Evolutionary conservation across 805 yeast genomes (phyloP).

Genomic region (Ogataea paradorogensis): DNA sequence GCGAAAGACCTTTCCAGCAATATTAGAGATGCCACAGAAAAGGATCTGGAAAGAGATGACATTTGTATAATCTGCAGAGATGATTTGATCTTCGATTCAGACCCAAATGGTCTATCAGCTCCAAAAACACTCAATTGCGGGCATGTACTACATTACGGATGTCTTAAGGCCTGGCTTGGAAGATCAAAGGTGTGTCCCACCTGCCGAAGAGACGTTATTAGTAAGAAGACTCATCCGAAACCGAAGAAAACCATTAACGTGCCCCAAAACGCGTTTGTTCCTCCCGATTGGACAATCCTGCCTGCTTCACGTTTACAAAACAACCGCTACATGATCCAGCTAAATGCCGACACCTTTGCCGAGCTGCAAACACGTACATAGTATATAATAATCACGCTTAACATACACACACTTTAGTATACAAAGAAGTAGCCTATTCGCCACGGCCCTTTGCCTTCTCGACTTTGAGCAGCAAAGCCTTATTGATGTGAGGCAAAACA

Average conservation of each 20-base stretch:
- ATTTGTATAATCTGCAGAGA: slow-evolving; percentile 90
- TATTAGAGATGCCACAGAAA: slow-evolving; percentile 58
- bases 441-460: slow-evolving; percentile 49
- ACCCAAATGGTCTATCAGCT: slow-evolving; percentile 38
- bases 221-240: slow-evolving; percentile 12
- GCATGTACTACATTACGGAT: slow-evolving; percentile 85
- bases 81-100: slow-evolving; percentile 49
- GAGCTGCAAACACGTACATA: slow-evolving; percentile 8
- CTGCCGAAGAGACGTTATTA: slow-evolving; percentile 71
- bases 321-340: slow-evolving; percentile 14
- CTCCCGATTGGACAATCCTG: slow-evolving; percentile 32
- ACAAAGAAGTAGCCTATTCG: slow-evolving; percentile 10
- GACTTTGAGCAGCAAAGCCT: slow-evolving; percentile 73
- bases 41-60: slow-evolving; percentile 60
- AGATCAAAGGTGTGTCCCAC: slow-evolving; percentile 92
- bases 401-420: slow-evolving; percentile 17
- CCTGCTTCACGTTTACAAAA: slow-evolving; percentile 17
- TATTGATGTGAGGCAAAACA: slow-evolving; percentile 92
- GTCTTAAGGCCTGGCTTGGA: slow-evolving; percentile 90
- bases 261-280: slow-evolving; percentile 27
- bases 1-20: slow-evolving; percentile 61
- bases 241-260: slow-evolving; percentile 1
- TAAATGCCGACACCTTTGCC: slow-evolving; percentile 16
- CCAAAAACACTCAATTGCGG: slow-evolving; percentile 84
- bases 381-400: slow-evolving; percentile 10